Percentiles rank a stretch among this genome's conserved stretches.
These are phyloP conservation scores for Arabidopsis lyrata DNA, from an alignment of 441 rosid genomes.

Conservation along the genomic window DNA sequence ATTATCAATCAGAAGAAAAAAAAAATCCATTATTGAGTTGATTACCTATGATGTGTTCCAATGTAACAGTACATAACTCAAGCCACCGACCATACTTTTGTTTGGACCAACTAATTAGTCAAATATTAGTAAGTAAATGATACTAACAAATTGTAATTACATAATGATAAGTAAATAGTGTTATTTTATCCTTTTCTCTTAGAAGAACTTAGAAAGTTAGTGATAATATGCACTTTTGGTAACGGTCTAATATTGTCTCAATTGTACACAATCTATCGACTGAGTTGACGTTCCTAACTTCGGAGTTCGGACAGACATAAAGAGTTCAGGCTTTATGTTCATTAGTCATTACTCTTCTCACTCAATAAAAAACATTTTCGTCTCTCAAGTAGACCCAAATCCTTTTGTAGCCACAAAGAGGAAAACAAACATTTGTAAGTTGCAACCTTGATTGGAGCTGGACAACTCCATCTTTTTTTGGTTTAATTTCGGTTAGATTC, in stretches of 20 bases:
- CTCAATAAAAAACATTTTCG: constrained; percentile 10
- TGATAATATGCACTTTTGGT: constrained; percentile 12
- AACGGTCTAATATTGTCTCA: constrained; percentile 8
- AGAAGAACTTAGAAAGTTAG: background rate
- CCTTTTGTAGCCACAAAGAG: constrained; percentile 5
- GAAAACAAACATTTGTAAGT: background rate
- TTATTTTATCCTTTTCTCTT: background rate
- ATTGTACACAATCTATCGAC: background rate
- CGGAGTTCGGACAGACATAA: constrained; percentile 34
- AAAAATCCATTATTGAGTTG: constrained; percentile 17
- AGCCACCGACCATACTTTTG: constrained; percentile 35
- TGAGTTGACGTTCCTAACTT: constrained; percentile 37
- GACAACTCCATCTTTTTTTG: background rate
- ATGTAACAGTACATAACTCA: constrained; percentile 29
- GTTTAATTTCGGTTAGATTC: constrained; percentile 6
- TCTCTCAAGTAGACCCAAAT: constrained; percentile 24
- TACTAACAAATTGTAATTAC: background rate
- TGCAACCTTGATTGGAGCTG: constrained; percentile 11
- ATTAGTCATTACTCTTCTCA: constrained; percentile 13
- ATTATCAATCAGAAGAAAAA: constrained; percentile 28
- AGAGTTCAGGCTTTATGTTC: constrained; percentile 19
- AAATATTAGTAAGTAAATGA: constrained; percentile 10
- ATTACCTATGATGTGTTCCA: constrained; percentile 20
- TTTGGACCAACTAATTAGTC: constrained; percentile 18
- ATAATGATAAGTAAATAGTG: background rate